phyloP scores from a whole-genome alignment of 768 basidiomycete species.

The Crassisporium funariophilum region DNA sequence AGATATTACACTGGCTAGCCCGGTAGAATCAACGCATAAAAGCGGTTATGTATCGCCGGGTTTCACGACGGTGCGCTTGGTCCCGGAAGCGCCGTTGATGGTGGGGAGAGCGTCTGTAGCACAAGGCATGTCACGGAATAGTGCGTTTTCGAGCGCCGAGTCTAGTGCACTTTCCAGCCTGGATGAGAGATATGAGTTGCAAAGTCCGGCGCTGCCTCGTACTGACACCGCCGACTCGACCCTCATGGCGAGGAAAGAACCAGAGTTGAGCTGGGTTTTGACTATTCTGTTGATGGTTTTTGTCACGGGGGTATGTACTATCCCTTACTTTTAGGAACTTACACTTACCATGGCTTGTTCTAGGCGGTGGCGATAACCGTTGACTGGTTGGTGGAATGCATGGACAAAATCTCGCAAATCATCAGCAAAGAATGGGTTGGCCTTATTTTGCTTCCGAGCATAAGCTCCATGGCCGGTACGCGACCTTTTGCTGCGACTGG shows the following conservation, averaged over 20 bases:
- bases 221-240: too few relatives aligned
- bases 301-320: conserved; percentile 61
- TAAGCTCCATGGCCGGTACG: conserved; percentile 76
- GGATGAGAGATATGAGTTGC: conserved; percentile 5
- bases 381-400: conserved; percentile 76
- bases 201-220: neutral
- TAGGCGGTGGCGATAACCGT: conserved; percentile 61
- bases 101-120: too few relatives aligned
- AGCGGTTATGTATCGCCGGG: conserved; percentile 6
- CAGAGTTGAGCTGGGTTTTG: conserved; percentile 60
- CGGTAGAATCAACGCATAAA: conserved; percentile 9
- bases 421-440: conserved; percentile 90
- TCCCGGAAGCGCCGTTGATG: too few relatives aligned
- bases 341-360: neutral
- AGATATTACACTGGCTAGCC: conserved; percentile 20
- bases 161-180: conserved; percentile 4
- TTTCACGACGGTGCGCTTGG: conserved; percentile 11
- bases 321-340: neutral
- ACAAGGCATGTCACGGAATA: too few relatives aligned
- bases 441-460: conserved; percentile 84
- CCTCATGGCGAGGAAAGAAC: conserved; percentile 36
- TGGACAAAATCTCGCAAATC: conserved; percentile 71
- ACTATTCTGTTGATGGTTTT: conserved; percentile 54
- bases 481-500: neutral
- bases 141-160: neutral